Evolutionary conservation across 495 filamentous ascomycete genomes (phyloP).

Genomic region (Lasiosphaeria miniovina): DNA sequence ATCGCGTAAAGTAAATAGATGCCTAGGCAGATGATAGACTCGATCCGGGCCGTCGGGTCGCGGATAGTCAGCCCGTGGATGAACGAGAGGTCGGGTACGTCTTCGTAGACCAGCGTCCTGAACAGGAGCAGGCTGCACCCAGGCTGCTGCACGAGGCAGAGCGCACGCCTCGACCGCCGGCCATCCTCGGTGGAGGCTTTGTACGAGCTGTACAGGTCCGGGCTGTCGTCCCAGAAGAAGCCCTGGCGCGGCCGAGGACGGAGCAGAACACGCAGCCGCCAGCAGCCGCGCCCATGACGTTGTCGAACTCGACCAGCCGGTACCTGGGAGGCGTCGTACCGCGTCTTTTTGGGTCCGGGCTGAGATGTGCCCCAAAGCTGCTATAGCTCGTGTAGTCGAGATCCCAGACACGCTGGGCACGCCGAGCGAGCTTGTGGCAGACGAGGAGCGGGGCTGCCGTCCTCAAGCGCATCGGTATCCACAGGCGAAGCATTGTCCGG

Average conservation of each 20-base stretch:
- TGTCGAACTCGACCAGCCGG: slow-evolving; percentile 1
- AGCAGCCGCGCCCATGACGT: slow-evolving; percentile 3
- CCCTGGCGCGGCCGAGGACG: slow-evolving; percentile 9
- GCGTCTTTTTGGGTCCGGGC: background rate
- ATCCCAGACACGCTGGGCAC: background rate
- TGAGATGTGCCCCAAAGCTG: background rate
- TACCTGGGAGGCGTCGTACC: background rate
- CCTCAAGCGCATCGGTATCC: background rate
- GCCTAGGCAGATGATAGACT: slow-evolving; percentile 10
- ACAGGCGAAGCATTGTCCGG: too few species aligned
- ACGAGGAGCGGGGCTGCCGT: background rate
- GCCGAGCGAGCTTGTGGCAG: background rate
- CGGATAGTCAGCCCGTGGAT: slow-evolving; percentile 13
- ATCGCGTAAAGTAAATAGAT: background rate
- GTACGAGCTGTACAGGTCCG: background rate
- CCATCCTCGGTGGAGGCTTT: background rate
- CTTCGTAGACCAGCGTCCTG: slow-evolving; percentile 9
- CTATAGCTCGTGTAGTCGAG: background rate
- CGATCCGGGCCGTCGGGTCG: slow-evolving; percentile 12
- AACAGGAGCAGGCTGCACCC: slow-evolving; percentile 12
- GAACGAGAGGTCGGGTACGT: slow-evolving; percentile 5
- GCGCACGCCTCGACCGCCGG: background rate
- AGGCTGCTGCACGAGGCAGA: slow-evolving; percentile 13
- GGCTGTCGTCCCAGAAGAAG: slow-evolving; percentile 12
- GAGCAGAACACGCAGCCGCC: slow-evolving; percentile 9